Evolutionary conservation across 2,329 filamentous ascomycete genomes (phyloP).

Genomic region (Trichoderma koningiopsis): DNA sequence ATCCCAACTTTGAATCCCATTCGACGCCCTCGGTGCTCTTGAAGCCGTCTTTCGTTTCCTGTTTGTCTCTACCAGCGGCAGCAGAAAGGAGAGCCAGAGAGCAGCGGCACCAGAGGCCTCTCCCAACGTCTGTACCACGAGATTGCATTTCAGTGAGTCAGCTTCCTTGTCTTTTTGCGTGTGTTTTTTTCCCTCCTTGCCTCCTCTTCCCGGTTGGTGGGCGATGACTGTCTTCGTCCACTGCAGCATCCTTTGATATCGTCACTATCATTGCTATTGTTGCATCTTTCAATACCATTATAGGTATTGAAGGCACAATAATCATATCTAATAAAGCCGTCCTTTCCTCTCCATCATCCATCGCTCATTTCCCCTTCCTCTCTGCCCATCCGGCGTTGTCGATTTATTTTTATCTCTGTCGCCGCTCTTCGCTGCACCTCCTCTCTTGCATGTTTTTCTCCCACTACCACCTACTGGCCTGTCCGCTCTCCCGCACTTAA

Average conservation of each 20-base stretch:
- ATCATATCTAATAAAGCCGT: background rate
- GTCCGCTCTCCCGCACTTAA: conserved; percentile 10
- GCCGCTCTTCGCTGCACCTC: conserved; percentile 12
- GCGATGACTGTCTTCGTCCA: background rate
- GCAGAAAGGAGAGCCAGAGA: conserved; percentile 19
- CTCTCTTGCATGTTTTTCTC: conserved; percentile 9
- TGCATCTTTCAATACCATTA: background rate
- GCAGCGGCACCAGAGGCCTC: conserved; percentile 8
- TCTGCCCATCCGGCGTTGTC: conserved; percentile 3
- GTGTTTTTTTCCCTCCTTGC: background rate
- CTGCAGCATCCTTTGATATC: background rate
- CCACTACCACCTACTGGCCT: background rate
- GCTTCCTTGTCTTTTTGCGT: background rate
- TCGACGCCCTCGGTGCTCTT: conserved; percentile 14
- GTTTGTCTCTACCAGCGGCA: conserved; percentile 11
- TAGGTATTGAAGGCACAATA: background rate
- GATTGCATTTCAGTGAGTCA: conserved; percentile 8
- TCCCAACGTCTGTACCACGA: conserved; percentile 7
- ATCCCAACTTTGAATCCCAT: conserved; percentile 24
- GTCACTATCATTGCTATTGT: background rate
- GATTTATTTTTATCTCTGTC: conserved; percentile 16
- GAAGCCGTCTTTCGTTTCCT: conserved; percentile 1
- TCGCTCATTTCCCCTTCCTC: background rate
- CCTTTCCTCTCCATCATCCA: background rate
- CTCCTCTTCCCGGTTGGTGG: background rate